A percentile compares a stretch with the other conserved stretches of the same genome.
Evolutionary conservation across 2,329 filamentous ascomycete species (phyloP).

Genomic region (Metarhizium anisopliae): DNA sequence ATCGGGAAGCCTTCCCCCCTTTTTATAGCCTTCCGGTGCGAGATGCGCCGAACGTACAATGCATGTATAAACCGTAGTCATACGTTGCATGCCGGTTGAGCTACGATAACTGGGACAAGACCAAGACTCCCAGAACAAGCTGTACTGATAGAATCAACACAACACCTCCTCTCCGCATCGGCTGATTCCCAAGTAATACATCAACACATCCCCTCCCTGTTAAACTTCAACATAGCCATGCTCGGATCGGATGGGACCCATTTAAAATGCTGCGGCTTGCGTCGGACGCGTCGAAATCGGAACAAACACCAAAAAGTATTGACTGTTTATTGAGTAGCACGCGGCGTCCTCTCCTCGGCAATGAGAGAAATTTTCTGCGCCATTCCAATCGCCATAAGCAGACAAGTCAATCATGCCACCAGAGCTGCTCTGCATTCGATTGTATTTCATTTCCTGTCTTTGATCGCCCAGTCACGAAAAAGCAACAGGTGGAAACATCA

Average conservation of each 20-base stretch:
- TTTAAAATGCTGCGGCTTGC: not conserved
- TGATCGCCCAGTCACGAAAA: not conserved
- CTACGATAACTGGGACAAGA: no score
- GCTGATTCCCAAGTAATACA: not conserved
- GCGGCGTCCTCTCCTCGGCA: no score
- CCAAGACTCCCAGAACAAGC: no score
- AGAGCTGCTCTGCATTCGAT: not conserved
- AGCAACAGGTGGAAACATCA: not conserved
- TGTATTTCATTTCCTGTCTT: not conserved
- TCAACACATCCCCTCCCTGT: no score
- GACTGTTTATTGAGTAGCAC: no score
- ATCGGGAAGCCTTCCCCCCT: not conserved
- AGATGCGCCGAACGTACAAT: not conserved
- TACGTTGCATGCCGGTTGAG: no score
- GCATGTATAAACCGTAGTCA: no score
- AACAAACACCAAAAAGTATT: no score
- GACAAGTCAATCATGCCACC: no score
- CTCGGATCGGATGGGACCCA: not conserved
- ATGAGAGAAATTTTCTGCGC: no score
- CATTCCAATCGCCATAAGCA: no score
- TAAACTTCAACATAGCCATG: not conserved
- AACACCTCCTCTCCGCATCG: not conserved
- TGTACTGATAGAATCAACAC: not conserved
- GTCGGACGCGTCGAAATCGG: no score
- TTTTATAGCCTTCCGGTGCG: not conserved